Evolutionary conservation across 768 basidiomycete genomes (phyloP).

Genomic region (Calocybe gangraenosa): DNA sequence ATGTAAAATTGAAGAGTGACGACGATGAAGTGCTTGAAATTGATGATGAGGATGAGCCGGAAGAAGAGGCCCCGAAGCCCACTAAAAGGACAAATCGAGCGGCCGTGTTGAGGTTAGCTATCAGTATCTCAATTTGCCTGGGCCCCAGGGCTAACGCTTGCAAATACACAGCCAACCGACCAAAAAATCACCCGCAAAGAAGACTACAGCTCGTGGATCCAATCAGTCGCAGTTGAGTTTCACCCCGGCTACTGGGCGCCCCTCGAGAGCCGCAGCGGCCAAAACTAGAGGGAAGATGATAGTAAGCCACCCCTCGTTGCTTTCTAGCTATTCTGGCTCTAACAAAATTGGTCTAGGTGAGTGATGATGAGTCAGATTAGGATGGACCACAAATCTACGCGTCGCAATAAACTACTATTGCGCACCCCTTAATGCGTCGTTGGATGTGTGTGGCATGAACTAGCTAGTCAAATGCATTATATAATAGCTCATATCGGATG

Average conservation of each 20-base stretch:
- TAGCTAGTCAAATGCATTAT: no score
- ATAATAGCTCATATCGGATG: no score
- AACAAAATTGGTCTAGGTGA: slow-evolving; percentile 15
- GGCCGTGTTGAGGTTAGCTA: slow-evolving; percentile 55
- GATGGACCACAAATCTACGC: no score
- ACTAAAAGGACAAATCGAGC: slow-evolving; percentile 60
- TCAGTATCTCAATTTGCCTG: background rate
- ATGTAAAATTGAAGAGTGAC: slow-evolving; percentile 33
- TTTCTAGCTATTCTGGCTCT: background rate
- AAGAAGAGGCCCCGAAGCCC: slow-evolving; percentile 44
- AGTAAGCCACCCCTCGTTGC: slow-evolving; percentile 24
- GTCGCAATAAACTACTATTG: no score
- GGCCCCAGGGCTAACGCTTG: background rate
- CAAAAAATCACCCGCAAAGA: no score
- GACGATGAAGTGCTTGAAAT: slow-evolving; percentile 53
- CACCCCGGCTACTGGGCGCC: slow-evolving; percentile 54
- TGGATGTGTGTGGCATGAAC: no score
- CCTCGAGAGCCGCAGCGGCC: slow-evolving; percentile 62
- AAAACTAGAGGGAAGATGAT: slow-evolving; percentile 64
- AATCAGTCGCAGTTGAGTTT: slow-evolving; percentile 63
- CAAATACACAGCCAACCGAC: slow-evolving; percentile 23
- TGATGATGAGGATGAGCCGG: slow-evolving; percentile 49
- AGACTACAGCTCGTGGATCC: slow-evolving; percentile 22
- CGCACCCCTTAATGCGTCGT: no score
- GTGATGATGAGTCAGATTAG: slow-evolving; percentile 28